Evolutionary conservation across 2,329 filamentous ascomycete genomes (phyloP).

Genomic region (Sclerotinia nivalis): DNA sequence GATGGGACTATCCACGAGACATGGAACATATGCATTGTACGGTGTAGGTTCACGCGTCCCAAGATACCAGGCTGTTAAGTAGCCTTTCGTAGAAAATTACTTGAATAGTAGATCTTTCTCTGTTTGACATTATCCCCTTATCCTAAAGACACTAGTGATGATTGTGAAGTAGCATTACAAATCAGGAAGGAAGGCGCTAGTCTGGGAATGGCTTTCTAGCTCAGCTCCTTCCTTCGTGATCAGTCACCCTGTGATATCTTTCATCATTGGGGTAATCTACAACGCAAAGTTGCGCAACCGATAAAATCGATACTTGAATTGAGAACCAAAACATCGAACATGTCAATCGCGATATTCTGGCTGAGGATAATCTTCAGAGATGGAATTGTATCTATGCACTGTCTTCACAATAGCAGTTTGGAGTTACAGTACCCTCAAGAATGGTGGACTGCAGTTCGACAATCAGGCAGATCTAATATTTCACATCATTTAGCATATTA

Average conservation of each 20-base stretch:
- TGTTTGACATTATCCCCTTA: no score
- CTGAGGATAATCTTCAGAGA: not conserved
- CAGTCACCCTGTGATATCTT: not conserved
- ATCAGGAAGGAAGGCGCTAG: not conserved
- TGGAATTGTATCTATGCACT: not conserved
- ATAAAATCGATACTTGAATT: not conserved
- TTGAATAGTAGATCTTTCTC: not conserved
- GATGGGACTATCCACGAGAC: not conserved
- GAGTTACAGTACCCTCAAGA: not conserved
- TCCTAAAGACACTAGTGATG: not conserved
- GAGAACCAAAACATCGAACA: not conserved
- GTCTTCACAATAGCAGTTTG: not conserved
- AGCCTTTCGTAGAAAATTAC: not conserved
- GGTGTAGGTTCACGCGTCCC: not conserved
- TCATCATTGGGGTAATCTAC: not conserved
- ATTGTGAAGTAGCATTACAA: not conserved
- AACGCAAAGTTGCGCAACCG: not conserved
- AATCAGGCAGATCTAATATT: no score
- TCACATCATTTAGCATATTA: no score
- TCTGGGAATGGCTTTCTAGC: not conserved
- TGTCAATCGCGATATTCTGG: not conserved
- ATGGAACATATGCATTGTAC: conserved; percentile 4
- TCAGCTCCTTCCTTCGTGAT: not conserved
- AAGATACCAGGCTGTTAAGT: conserved; percentile 12
- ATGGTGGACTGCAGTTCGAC: no score